phyloP scores from a whole-genome alignment of 176 grass and related monocot species.

The Miscanthus lutarioriparius region DNA sequence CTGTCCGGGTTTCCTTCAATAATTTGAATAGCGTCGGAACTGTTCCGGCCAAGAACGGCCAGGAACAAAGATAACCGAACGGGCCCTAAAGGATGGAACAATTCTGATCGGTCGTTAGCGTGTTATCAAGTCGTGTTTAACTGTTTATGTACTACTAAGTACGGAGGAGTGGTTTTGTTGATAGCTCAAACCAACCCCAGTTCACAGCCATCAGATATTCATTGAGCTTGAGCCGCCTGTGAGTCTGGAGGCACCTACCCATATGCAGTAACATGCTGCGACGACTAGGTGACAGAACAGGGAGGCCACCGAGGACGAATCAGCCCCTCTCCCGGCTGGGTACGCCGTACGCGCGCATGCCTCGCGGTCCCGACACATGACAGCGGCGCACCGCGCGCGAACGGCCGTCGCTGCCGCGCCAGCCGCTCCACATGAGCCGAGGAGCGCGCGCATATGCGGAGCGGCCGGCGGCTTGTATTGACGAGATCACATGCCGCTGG shows the following conservation, averaged over 20 bases:
- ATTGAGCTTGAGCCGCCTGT: no score
- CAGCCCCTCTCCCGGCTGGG: background rate
- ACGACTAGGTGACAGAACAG: background rate
- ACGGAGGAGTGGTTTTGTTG: background rate
- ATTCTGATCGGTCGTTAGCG: background rate
- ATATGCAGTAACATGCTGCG: background rate
- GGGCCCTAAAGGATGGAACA: background rate
- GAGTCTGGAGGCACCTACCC: no score
- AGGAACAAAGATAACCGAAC: no score
- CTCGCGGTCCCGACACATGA: background rate
- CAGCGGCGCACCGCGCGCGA: background rate
- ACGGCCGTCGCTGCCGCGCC: no score
- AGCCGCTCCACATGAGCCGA: constrained; percentile 6
- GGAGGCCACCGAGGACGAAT: background rate
- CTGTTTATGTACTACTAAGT: background rate
- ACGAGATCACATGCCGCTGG: constrained; percentile 32
- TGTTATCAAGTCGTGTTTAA: background rate
- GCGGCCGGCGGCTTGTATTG: background rate
- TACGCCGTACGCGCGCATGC: background rate
- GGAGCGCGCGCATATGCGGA: background rate
- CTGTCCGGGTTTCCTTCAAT: no score
- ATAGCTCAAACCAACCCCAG: background rate
- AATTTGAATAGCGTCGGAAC: no score
- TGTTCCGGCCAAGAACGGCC: no score
- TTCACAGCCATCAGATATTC: background rate